These are phyloP conservation scores for Phytophthora lateralis DNA, from an alignment of 352 stramenopile genomes.

Conservation along the genomic window DNA sequence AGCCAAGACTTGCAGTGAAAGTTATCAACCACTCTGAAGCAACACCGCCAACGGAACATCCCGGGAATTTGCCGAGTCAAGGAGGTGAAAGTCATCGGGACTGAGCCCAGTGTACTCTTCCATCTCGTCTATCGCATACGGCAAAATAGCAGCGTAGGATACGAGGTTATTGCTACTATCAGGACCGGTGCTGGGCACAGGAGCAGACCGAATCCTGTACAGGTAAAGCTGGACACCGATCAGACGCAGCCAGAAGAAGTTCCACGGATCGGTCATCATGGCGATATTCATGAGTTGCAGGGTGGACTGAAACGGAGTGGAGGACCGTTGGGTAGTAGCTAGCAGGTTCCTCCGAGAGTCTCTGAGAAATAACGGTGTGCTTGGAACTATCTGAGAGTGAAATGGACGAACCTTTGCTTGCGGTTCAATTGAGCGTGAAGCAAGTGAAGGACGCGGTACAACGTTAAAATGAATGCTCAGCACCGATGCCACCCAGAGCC, in stretches of 20 bases:
- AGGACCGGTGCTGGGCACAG: not conserved
- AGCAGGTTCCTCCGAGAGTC: not conserved
- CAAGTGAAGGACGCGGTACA: not conserved
- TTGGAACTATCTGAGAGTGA: not conserved
- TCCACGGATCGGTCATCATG: constrained; percentile 56
- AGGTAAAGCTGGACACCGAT: constrained; percentile 40
- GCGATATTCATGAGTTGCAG: constrained; percentile 48
- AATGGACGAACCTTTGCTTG: constrained; percentile 8
- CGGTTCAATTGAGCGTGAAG: not conserved
- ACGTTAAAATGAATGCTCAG: constrained; percentile 24
- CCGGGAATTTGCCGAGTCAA: constrained; percentile 14
- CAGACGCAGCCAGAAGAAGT: constrained; percentile 33
- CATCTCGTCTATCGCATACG: constrained; percentile 20
- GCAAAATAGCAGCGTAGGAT: constrained; percentile 17
- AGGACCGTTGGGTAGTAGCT: constrained; percentile 3
- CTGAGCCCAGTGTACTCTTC: constrained; percentile 26
- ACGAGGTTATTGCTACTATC: not conserved
- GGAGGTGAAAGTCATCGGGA: constrained; percentile 17
- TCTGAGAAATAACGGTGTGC: not conserved
- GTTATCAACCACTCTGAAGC: constrained; percentile 20
- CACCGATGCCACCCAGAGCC: constrained; percentile 20
- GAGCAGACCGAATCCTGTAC: constrained; percentile 24
- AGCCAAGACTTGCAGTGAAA: too few relatives aligned
- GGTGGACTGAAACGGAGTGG: constrained; percentile 28
- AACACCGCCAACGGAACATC: constrained; percentile 20